Base-by-base conservation (phyloP, 352 stramenopile genomes). In the Globisporangium emineosum region DNA sequence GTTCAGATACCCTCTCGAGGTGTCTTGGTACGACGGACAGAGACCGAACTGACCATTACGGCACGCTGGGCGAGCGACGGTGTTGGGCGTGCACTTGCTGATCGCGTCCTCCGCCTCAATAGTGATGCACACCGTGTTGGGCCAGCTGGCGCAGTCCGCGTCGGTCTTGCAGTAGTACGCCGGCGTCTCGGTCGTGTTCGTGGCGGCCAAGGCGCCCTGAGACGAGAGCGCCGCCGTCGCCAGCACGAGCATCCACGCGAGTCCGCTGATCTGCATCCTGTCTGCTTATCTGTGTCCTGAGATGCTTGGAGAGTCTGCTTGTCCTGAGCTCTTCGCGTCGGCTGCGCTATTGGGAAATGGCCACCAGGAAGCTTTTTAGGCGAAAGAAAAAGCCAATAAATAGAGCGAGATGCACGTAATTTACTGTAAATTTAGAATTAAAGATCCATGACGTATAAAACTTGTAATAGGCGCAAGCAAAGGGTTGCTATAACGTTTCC, bases 71-170 rank as follows among this genome's bases (percentile, higher is more conserved):
- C 83, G 83, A 67, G 77, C 75, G 35, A 75, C 64, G 10, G 86
- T 89, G 72, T 95, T 91, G 53, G 86, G 86, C 40, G 86, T 95
- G 71, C 86, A 95, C 67, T 95, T 95, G 54, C 74, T 80, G 17
- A 84, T 71, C 58, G 86, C 72, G 54, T 85, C 84, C 50, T 93
- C 89, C 50, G 78, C 79, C 67, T 91, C 81, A 42, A 95, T 77
- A 23, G 73, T 75, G 65, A 95, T 93, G 71, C 87, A 95, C 51
- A 80, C 83, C 7, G 87, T 93, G 45, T 73, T 78, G 0, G 83
- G 70, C 62, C 74, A 95, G 5, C 68, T 81, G 1, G 71, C 76
- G 60, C 87, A 95, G 69, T 95, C 85, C 8, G 64, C 61, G 72
- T 95, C 85, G 47, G 78, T 81, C 61, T 78, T 76, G 65, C 85